phyloP scores from a whole-genome alignment of 148 eudicot genomes.

The Chenopodium album region DNA sequence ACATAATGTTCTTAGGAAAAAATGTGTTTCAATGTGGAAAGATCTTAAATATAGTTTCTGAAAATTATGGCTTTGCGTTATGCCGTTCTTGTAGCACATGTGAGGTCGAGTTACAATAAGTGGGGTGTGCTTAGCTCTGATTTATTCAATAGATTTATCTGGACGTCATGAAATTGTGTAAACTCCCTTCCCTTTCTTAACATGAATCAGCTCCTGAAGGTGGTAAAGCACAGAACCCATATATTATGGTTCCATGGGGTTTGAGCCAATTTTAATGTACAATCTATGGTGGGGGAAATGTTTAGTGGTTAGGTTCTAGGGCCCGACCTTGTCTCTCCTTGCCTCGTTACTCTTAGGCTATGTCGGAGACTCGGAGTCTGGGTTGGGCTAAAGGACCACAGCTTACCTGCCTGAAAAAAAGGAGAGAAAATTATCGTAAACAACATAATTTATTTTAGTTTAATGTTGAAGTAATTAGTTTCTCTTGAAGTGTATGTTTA shows the following conservation, averaged over 20 bases:
- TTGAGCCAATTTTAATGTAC: background rate
- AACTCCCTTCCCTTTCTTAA: background rate
- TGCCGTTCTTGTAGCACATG: background rate
- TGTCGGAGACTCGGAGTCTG: background rate
- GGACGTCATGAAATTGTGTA: background rate
- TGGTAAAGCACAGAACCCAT: background rate
- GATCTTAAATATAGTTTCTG: too few species aligned
- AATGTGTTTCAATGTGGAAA: background rate
- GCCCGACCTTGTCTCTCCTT: background rate
- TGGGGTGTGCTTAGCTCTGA: background rate
- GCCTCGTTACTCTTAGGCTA: background rate
- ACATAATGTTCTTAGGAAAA: background rate
- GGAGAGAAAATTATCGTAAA: background rate
- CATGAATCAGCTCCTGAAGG: background rate
- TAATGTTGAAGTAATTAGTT: background rate
- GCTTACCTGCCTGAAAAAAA: background rate
- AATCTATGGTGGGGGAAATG: background rate
- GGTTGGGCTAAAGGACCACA: background rate
- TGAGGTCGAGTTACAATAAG: background rate
- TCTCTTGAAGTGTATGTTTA: background rate
- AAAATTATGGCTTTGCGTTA: background rate
- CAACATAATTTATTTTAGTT: background rate
- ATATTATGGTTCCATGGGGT: background rate
- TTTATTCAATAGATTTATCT: background rate
- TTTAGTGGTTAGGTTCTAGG: background rate